Base-by-base conservation (phyloP, 2,329 filamentous ascomycete species). In the Ascochyta pisi region DNA sequence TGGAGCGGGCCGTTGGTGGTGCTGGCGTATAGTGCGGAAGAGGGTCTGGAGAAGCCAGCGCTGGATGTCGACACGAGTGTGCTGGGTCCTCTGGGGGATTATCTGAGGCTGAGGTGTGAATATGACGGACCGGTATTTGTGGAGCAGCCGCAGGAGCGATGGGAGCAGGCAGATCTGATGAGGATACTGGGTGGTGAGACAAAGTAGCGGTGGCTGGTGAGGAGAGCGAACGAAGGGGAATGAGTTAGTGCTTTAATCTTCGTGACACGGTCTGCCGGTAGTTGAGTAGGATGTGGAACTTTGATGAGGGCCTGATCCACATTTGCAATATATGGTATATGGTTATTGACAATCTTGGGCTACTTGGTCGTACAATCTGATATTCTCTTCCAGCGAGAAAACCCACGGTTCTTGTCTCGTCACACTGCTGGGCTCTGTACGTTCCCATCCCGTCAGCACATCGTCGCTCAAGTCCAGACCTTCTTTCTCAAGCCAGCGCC, bases 121-220 rank as follows among this genome's bases (percentile, higher is more conserved):
- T 65, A 65, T 46, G 31, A 34, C 29, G 60, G 60, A 1, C 52
- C 46, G 16, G 43, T 61, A 1, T 58, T 61, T 41, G 53, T 65
- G 40, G 26, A 64, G 53, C 60, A 64, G 37, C 62, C 62, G 47
- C 62, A 61, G 31, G 37, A 38, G 29, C 48, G 42, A 27, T 64
- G 50, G 43, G 44, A 27, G 4, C 42, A 54, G 41, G 42, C 42
- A 5, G 49, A 57, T 23, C 55, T 44, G 49, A 35, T 15, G 42
- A 23, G 10, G 16, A 37, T 64, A 7, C 15, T 44, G 39, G 38
- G 23, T 58, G 37, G 37, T 23, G 9, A 12, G 37, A 9, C 3
- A 13, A 15, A 23, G 12, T 24, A 16, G 22, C 10, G 10, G 29
- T 13, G 12, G 29, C 12, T 29, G 27, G 27, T 9, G 10, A 13